These are phyloP conservation scores for Chloris gayana DNA, from an alignment of 176 grass and related monocot genomes.

Conservation along the genomic window DNA sequence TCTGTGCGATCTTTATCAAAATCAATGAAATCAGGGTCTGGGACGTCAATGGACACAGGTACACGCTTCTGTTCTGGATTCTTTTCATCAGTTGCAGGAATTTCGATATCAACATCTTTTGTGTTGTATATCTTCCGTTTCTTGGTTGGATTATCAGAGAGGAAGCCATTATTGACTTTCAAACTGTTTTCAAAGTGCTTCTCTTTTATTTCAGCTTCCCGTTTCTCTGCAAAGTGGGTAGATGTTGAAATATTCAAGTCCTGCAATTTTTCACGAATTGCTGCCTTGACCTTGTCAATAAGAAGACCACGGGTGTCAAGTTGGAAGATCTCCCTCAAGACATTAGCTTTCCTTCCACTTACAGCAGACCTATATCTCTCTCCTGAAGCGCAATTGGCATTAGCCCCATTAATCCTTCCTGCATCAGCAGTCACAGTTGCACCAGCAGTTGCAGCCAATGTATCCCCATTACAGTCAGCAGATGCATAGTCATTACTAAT, in stretches of 20 bases:
- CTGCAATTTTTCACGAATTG: slow-evolving; percentile 55
- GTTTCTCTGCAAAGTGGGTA: slow-evolving; percentile 41
- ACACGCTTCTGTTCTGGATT: slow-evolving; percentile 48
- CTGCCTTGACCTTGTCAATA: slow-evolving; percentile 27
- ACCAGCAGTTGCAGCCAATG: slow-evolving; percentile 41
- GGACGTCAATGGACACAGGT: slow-evolving; percentile 80
- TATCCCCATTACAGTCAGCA: slow-evolving; percentile 48
- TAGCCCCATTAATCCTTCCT: slow-evolving; percentile 44
- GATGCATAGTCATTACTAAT: slow-evolving; percentile 39
- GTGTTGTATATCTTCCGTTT: slow-evolving; percentile 46
- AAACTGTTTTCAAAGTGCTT: slow-evolving; percentile 47
- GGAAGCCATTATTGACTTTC: slow-evolving; percentile 37
- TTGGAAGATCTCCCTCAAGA: slow-evolving; percentile 61
- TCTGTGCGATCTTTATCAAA: slow-evolving; percentile 95
- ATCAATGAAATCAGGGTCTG: slow-evolving; percentile 94
- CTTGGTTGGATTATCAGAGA: slow-evolving; percentile 40
- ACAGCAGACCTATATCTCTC: slow-evolving; percentile 54
- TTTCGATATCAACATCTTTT: slow-evolving; percentile 33
- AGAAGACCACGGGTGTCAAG: slow-evolving; percentile 44
- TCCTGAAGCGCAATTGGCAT: slow-evolving; percentile 42
- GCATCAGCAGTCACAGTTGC: slow-evolving; percentile 44
- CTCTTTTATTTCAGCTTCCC: slow-evolving; percentile 42
- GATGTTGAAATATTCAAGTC: slow-evolving; percentile 52
- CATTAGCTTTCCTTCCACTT: slow-evolving; percentile 59
- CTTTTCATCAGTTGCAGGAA: slow-evolving; percentile 36